phyloP scores from a whole-genome alignment of 2,329 filamentous ascomycete genomes.

The Thielaviopsis musarum region DNA sequence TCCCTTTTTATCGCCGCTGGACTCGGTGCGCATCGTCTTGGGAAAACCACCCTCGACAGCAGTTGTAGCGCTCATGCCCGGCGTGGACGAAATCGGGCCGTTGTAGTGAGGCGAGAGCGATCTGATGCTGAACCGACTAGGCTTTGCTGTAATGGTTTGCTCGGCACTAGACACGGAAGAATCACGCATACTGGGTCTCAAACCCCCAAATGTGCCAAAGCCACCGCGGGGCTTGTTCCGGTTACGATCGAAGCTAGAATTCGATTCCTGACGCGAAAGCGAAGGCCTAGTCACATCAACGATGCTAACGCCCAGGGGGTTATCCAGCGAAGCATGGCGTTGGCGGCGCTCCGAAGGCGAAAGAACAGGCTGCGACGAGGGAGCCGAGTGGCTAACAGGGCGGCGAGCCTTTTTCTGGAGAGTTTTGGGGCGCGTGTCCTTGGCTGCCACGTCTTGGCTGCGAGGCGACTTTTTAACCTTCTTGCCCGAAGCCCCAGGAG shows the following conservation, averaged over 20 bases:
- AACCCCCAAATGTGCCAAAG: neutral
- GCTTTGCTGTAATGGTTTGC: slow-evolving; percentile 18
- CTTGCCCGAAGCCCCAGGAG: neutral
- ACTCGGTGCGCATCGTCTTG: slow-evolving; percentile 25
- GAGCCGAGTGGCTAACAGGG: slow-evolving; percentile 6
- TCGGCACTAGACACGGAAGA: slow-evolving; percentile 43
- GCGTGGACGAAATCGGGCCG: neutral
- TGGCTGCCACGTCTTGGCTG: neutral
- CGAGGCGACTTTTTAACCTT: neutral
- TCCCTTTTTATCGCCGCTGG: slow-evolving; percentile 20
- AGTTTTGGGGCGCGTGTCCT: neutral
- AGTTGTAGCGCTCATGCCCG: neutral
- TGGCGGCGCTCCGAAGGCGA: neutral
- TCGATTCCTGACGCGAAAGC: slow-evolving; percentile 10
- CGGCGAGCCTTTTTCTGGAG: slow-evolving; percentile 9
- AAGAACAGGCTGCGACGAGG: neutral
- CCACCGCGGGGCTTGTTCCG: neutral
- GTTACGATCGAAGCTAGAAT: slow-evolving; percentile 10
- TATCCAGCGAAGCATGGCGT: neutral
- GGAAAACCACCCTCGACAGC: slow-evolving; percentile 24
- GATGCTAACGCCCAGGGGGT: neutral
- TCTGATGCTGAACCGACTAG: slow-evolving; percentile 53
- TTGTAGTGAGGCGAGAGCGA: slow-evolving; percentile 42
- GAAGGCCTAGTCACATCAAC: neutral
- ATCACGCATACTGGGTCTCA: slow-evolving; percentile 12